Evolutionary conservation across 2,329 filamentous ascomycete genomes (phyloP).

Genomic region (Diaporthe vaccinii): DNA sequence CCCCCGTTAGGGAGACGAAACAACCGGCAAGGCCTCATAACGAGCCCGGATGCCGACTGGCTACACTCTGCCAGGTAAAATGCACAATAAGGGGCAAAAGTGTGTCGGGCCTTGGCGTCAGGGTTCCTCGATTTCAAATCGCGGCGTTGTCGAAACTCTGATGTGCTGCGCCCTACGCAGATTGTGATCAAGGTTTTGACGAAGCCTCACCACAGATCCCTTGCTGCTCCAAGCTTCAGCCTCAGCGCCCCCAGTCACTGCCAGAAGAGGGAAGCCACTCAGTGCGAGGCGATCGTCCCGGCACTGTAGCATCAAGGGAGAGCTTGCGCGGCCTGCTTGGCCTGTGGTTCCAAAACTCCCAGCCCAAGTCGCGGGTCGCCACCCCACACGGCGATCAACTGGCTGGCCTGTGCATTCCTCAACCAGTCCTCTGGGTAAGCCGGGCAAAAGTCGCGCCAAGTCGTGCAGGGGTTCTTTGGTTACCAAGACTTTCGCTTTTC

Average conservation of each 20-base stretch:
- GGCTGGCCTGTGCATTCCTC: conserved; percentile 27
- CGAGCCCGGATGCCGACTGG: neutral
- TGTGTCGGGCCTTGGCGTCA: conserved; percentile 14
- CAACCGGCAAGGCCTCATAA: neutral
- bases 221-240: conserved; percentile 27
- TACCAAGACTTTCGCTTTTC: neutral
- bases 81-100: neutral
- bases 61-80: neutral
- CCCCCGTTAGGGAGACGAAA: neutral
- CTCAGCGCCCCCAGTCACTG: conserved; percentile 23
- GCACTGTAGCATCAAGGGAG: conserved; percentile 23
- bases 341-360: conserved; percentile 16
- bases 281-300: neutral
- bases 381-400: conserved; percentile 25
- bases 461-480: neutral
- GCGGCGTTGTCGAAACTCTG: conserved; percentile 30
- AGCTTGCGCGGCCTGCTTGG: conserved; percentile 31
- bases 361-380: conserved; percentile 26
- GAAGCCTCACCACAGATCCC: conserved; percentile 32
- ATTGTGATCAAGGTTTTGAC: conserved; percentile 31
- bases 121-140: conserved; percentile 29
- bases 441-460: conserved; percentile 21
- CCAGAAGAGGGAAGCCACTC: conserved; percentile 6
- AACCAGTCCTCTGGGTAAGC: conserved; percentile 32
- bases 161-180: conserved; percentile 23